Percentiles rank a stretch among this genome's conserved stretches.
phyloP scores from a whole-genome alignment of 345 rosid genomes.

The Corchorus olitorius region DNA sequence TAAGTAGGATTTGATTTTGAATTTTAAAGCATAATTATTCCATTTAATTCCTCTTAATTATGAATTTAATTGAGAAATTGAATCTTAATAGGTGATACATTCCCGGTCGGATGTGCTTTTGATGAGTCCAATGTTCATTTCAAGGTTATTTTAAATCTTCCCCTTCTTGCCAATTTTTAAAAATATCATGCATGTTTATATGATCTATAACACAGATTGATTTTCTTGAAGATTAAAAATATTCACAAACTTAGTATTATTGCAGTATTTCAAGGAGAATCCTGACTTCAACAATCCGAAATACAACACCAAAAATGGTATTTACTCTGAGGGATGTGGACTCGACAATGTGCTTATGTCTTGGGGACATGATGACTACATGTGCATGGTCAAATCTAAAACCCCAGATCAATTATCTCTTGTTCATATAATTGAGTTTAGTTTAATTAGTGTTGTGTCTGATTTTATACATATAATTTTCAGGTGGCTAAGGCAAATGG shows the following conservation, averaged over 20 bases:
- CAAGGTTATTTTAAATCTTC: conserved; percentile 32
- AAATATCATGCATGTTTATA: background rate
- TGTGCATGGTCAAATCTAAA: conserved; percentile 47
- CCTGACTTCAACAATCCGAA: conserved; percentile 48
- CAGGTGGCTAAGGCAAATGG: conserved; percentile 57
- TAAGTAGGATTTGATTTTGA: conserved; percentile 13
- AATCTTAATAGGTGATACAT: conserved; percentile 37
- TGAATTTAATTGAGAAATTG: background rate
- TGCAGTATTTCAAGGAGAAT: conserved; percentile 61
- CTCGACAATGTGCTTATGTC: conserved; percentile 59
- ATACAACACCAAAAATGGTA: conserved; percentile 55
- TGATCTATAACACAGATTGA: too few species aligned
- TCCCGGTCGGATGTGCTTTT: conserved; percentile 62
- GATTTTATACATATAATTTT: background rate
- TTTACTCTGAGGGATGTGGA: conserved; percentile 57
- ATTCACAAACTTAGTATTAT: background rate
- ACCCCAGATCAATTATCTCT: background rate
- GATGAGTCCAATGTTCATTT: conserved; percentile 44
- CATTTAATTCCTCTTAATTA: background rate
- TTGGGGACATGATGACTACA: conserved; percentile 74
- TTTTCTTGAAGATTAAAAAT: too few species aligned
- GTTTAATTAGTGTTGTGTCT: background rate
- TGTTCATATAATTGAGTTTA: background rate
- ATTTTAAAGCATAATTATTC: background rate
- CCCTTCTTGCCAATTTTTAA: background rate